phyloP scores from a whole-genome alignment of 2,329 filamentous ascomycete genomes.

The Fonsecaea multimorphosa region DNA sequence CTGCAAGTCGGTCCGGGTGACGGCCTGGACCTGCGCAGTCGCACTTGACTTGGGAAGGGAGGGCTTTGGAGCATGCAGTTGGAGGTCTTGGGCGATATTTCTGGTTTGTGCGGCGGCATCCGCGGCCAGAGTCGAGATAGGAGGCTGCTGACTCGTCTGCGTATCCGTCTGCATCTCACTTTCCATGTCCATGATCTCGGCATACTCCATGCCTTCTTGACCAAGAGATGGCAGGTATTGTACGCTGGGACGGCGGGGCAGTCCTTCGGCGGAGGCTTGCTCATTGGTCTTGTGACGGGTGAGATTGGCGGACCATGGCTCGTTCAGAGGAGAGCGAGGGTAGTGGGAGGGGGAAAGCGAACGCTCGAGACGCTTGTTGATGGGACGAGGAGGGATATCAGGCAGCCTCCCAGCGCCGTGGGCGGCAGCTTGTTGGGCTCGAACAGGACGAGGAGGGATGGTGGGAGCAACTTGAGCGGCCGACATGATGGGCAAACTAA shows the following conservation, averaged over 20 bases:
- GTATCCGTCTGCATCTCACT: slow-evolving; percentile 57
- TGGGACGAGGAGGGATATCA: slow-evolving; percentile 78
- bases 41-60: slow-evolving; percentile 81
- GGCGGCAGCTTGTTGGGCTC: slow-evolving; percentile 56
- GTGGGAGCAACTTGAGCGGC: slow-evolving; percentile 57
- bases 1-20: slow-evolving; percentile 90
- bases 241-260: slow-evolving; percentile 74
- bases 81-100: slow-evolving; percentile 78
- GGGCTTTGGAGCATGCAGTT: slow-evolving; percentile 87
- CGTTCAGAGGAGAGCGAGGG: slow-evolving; percentile 84
- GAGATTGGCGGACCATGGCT: slow-evolving; percentile 56
- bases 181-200: slow-evolving; percentile 58
- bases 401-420: slow-evolving; percentile 63
- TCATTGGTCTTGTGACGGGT: slow-evolving; percentile 46
- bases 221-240: slow-evolving; percentile 78
- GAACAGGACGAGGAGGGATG: slow-evolving; percentile 68
- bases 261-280: slow-evolving; percentile 43
- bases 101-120: slow-evolving; percentile 73
- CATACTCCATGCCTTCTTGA: slow-evolving; percentile 90
- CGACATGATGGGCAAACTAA: slow-evolving; percentile 46
- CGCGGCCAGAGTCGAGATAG: slow-evolving; percentile 40
- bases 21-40: slow-evolving; percentile 79
- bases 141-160: slow-evolving; percentile 52
- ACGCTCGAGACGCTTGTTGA: slow-evolving; percentile 69
- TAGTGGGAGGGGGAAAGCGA: slow-evolving; percentile 80